Conservation (phyloP, 2,329 filamentous ascomycete species). For the Scorias spongiosa region DNA sequence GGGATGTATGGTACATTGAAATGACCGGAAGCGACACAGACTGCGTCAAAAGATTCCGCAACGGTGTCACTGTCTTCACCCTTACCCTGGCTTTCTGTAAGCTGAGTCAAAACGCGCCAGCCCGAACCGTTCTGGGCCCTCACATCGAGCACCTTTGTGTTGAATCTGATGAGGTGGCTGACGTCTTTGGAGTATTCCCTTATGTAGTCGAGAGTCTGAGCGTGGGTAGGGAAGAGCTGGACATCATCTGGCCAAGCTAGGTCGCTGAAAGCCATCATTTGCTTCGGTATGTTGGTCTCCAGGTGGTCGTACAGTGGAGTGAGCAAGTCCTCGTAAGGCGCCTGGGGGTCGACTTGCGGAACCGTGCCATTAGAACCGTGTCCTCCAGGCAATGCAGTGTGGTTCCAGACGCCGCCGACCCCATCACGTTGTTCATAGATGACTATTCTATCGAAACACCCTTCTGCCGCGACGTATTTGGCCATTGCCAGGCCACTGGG, state of each 20-base stretch:
- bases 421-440: conserved; percentile 68
- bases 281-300: conserved; percentile 74
- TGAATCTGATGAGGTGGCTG: conserved; percentile 51
- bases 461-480: conserved; percentile 58
- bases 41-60: conserved; percentile 37
- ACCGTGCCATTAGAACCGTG: conserved; percentile 32
- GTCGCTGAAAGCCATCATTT: conserved; percentile 68
- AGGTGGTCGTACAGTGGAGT: conserved; percentile 70
- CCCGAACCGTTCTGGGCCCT: conserved; percentile 10
- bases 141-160: conserved; percentile 53
- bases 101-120: conserved; percentile 47
- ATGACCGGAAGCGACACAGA: conserved; percentile 33
- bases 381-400: conserved; percentile 38
- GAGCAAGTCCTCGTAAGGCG: conserved; percentile 44
- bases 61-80: conserved; percentile 2
- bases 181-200: conserved; percentile 55
- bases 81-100: conserved; percentile 15
- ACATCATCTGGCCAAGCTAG: conserved; percentile 35
- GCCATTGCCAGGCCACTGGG: conserved; percentile 65
- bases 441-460: conserved; percentile 51
- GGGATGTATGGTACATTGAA: conserved; percentile 33
- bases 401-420: conserved; percentile 78
- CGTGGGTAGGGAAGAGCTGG: conserved; percentile 60
- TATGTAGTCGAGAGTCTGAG: conserved; percentile 59
- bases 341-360: conserved; percentile 50